Evolutionary conservation across 768 basidiomycete species (phyloP), one percentile per base, ranked within the genome.

Genomic region (Antrodiella citrinella): DNA sequence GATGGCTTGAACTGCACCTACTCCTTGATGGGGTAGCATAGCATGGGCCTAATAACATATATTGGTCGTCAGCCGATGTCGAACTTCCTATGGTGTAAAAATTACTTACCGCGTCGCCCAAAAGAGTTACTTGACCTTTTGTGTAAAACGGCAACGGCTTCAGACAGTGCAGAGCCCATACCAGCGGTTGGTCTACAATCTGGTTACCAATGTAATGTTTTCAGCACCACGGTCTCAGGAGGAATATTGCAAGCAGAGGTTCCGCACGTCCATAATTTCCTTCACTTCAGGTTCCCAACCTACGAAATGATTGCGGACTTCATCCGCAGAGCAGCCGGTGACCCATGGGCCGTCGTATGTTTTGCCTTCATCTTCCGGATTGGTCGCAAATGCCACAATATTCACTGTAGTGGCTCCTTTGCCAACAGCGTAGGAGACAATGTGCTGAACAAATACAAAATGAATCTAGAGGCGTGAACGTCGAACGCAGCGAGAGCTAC

Each of bases 241-340:
- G 18, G 35, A 38, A 18, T n/a, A n/a, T n/a, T n/a, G n/a, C n/a
- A n/a, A n/a, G n/a, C n/a, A n/a, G n/a, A n/a, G n/a, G n/a, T n/a
- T n/a, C n/a, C 51, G 2, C 19, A 62, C 61, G 51, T 60, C 66
- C 15, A 86, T 57, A 0, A 87, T 59, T 1, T 70, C 69, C 54
- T 76, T 73, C 4, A 78, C 77, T 26, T 85, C 82, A 1, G 76
- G 69, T 61, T 85, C 83, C 72, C 84, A 81, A 25, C 66, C 58
- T 23, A 62, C 61, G 54, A 80, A 85, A 22, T 70, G 61, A 7
- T 56, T 57, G 4, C 67, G 46, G 26, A 84, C 59, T 47, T 82
- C 77, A 19, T 70, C 60, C 19, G 75, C 67, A 1, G 73, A 58
- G 4, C 70, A 68, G 39, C 59, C 53, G 22, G 66, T 66, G 4